phyloP scores from a whole-genome alignment of 192 early-diverging fungal species.

The Entophlyctis helioformis region DNA sequence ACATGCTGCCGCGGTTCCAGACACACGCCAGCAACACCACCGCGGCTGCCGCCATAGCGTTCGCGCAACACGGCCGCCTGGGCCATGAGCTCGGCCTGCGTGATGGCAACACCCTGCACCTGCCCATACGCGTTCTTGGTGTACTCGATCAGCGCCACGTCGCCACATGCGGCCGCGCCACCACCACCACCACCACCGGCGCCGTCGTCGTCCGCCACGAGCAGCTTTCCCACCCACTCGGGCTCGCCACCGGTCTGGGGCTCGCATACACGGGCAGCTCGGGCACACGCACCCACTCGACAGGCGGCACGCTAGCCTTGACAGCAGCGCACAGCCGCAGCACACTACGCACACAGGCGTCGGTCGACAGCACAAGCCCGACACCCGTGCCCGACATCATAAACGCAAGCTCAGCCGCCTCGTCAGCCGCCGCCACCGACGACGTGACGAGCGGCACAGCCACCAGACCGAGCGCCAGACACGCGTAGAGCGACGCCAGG shows the following conservation, averaged over 20 bases:
- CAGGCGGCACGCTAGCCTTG: too few species aligned
- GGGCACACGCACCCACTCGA: too few species aligned
- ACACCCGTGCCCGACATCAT: slow-evolving; percentile 40
- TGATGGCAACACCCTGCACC: slow-evolving; percentile 71
- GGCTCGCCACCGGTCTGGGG: too few species aligned
- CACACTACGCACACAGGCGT: too few species aligned
- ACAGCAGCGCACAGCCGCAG: too few species aligned
- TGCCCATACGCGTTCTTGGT: slow-evolving; percentile 72
- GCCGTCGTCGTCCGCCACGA: too few species aligned
- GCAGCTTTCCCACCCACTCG: too few species aligned
- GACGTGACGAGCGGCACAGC: slow-evolving; percentile 77
- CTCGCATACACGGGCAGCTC: too few species aligned
- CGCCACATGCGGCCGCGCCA: too few species aligned
- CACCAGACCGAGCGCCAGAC: slow-evolving; percentile 66
- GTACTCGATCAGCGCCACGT: slow-evolving; percentile 77
- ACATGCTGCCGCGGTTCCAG: slow-evolving; percentile 75
- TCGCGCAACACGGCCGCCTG: slow-evolving; percentile 38
- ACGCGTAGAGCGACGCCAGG: slow-evolving; percentile 67
- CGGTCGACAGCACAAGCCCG: too few species aligned
- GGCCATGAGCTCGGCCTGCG: slow-evolving; percentile 61
- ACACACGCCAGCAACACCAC: slow-evolving; percentile 51
- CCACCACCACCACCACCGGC: too few species aligned
- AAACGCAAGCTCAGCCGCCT: slow-evolving; percentile 63
- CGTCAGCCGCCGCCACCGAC: slow-evolving; percentile 29
- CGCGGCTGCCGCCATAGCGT: slow-evolving; percentile 6